Evolutionary conservation across 2,329 filamentous ascomycete species (phyloP).

Genomic region (Westerdykella ornata): DNA sequence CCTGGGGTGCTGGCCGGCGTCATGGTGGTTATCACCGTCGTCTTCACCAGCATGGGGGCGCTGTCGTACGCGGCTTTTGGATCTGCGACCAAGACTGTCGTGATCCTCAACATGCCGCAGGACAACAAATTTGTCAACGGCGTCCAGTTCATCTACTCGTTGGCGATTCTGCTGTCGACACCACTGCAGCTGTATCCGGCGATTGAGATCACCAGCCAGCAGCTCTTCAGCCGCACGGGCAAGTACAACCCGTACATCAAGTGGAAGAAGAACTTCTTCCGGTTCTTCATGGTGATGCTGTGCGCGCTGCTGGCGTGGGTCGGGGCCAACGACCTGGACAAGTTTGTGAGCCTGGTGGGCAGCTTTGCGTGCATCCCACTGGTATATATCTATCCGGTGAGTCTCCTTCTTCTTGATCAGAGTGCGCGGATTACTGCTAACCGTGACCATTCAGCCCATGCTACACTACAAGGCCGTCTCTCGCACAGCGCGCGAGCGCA

Average conservation of each 20-base stretch:
- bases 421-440: slow-evolving; percentile 12
- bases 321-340: slow-evolving; percentile 88
- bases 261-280: slow-evolving; percentile 98
- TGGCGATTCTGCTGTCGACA: slow-evolving; percentile 92
- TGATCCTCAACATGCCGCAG: slow-evolving; percentile 92
- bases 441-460: slow-evolving; percentile 58
- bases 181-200: slow-evolving; percentile 96
- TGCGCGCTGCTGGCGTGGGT: slow-evolving; percentile 87
- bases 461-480: slow-evolving; percentile 82
- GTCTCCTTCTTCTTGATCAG: slow-evolving; percentile 34
- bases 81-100: slow-evolving; percentile 90
- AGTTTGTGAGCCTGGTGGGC: slow-evolving; percentile 92
- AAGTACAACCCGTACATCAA: slow-evolving; percentile 99
- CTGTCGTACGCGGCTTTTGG: slow-evolving; percentile 95
- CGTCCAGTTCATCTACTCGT: slow-evolving; percentile 94
- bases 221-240: slow-evolving; percentile 84
- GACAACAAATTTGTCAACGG: slow-evolving; percentile 92
- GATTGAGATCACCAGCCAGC: slow-evolving; percentile 92
- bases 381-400: slow-evolving; percentile 95
- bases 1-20: slow-evolving; percentile 79
- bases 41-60: slow-evolving; percentile 87
- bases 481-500: slow-evolving; percentile 58
- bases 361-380: slow-evolving; percentile 97
- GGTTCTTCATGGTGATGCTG: slow-evolving; percentile 82
- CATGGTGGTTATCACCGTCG: slow-evolving; percentile 88